Evolutionary conservation across 2,329 filamentous ascomycete genomes (phyloP).

Genomic region (Dothidotthia symphoricarpi): DNA sequence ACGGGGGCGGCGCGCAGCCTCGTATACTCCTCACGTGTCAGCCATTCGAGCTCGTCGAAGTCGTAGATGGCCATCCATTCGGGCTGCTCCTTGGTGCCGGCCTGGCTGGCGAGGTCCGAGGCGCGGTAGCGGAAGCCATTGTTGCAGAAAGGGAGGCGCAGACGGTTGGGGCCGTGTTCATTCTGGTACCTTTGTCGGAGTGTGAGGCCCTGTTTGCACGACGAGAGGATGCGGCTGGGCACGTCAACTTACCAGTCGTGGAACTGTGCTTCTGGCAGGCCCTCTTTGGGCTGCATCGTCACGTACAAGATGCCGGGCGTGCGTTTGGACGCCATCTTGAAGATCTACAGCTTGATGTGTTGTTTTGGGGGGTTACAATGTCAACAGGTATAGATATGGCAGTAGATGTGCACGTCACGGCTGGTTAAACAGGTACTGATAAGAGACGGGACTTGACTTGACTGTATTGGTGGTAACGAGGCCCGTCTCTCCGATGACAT

Average conservation of each 20-base stretch:
- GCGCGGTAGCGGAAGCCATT: conserved; percentile 80
- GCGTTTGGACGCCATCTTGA: conserved; percentile 48
- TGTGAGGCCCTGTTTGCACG: conserved; percentile 15
- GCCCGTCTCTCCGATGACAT: conserved; percentile 31
- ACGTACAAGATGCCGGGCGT: conserved; percentile 74
- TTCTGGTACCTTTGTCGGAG: conserved; percentile 66
- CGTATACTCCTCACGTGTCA: conserved; percentile 70
- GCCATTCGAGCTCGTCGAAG: conserved; percentile 68
- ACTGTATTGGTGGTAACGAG: too few relatives aligned
- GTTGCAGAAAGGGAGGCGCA: conserved; percentile 69
- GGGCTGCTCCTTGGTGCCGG: conserved; percentile 50
- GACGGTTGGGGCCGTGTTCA: conserved; percentile 79
- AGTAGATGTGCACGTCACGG: too few relatives aligned
- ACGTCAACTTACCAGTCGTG: conserved; percentile 59
- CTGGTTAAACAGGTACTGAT: too few relatives aligned
- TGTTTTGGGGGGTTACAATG: conserved; percentile 1
- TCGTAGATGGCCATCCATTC: conserved; percentile 81
- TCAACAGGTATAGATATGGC: too few relatives aligned
- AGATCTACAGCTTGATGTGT: too few relatives aligned
- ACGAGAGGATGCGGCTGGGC: conserved; percentile 20
- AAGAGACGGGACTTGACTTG: too few relatives aligned
- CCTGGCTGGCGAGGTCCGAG: conserved; percentile 51
- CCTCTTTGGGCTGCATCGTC: conserved; percentile 75
- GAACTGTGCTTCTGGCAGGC: conserved; percentile 67
- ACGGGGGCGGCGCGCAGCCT: conserved; percentile 58